A percentile compares a stretch with the other conserved stretches of the same genome.
Evolutionary conservation across 257 asterid species (phyloP).

Genomic region (Solanum peruvianum): DNA sequence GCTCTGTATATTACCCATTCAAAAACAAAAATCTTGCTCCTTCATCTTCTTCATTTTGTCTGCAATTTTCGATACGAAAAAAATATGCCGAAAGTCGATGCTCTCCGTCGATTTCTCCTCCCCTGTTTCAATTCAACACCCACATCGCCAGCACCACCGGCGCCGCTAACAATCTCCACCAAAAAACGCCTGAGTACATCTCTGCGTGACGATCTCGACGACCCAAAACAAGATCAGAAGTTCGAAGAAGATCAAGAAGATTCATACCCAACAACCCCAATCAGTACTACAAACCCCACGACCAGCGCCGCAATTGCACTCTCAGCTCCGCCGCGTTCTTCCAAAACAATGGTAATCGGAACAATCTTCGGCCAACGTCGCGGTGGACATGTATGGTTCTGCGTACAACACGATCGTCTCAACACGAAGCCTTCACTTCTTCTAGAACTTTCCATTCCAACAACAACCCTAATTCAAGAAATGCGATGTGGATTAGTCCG

Average conservation of each 20-base stretch:
- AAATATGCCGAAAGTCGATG: constrained; percentile 40
- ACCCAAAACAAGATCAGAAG: constrained; percentile 4
- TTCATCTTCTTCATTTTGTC: background rate
- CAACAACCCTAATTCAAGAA: constrained; percentile 64
- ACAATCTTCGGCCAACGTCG: constrained; percentile 84
- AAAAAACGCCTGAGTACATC: constrained; percentile 90
- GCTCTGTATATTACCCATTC: background rate
- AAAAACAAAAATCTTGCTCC: background rate
- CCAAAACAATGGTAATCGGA: constrained; percentile 85
- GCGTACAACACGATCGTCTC: constrained; percentile 73
- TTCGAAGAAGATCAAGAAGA: constrained; percentile 9
- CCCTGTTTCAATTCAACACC: constrained; percentile 40
- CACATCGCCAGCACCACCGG: constrained; percentile 25
- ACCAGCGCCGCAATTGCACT: background rate
- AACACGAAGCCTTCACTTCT: constrained; percentile 52
- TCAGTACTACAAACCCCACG: constrained; percentile 25
- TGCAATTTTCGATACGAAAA: background rate
- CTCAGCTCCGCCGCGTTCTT: constrained; percentile 53
- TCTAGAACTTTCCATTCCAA: constrained; percentile 78
- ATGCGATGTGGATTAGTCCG: constrained; percentile 74
- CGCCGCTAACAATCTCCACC: constrained; percentile 19
- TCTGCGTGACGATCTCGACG: constrained; percentile 67
- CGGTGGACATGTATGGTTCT: constrained; percentile 89
- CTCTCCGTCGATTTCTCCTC: constrained; percentile 76
- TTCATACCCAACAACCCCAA: constrained; percentile 13